Evolutionary conservation across 768 basidiomycete genomes (phyloP).

Genomic region (Boletellus ananas): DNA sequence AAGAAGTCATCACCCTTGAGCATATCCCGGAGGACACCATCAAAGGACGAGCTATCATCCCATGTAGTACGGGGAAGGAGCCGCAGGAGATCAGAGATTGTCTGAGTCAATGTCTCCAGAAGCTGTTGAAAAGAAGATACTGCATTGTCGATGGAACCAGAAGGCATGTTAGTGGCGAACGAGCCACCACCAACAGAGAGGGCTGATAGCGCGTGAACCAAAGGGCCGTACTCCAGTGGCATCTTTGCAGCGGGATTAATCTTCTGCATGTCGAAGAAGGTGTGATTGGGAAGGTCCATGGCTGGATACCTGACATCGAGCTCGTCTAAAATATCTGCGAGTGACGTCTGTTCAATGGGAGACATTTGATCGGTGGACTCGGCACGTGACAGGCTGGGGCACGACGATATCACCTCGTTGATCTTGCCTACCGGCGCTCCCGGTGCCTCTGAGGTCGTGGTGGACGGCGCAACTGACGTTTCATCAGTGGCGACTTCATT

Average conservation of each 20-base stretch:
- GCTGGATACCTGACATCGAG: slow-evolving; percentile 57
- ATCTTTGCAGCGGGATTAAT: slow-evolving; percentile 75
- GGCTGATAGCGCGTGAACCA: slow-evolving; percentile 83
- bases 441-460: slow-evolving; percentile 47
- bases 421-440: slow-evolving; percentile 34
- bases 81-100: slow-evolving; percentile 81
- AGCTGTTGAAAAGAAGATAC: slow-evolving; percentile 88
- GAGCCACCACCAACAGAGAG: slow-evolving; percentile 82
- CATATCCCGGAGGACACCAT: slow-evolving; percentile 83
- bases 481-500: slow-evolving; percentile 44
- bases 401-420: slow-evolving; percentile 39
- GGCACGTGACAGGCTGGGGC: slow-evolving; percentile 55
- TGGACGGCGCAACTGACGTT: slow-evolving; percentile 40
- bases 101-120: slow-evolving; percentile 84
- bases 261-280: slow-evolving; percentile 71
- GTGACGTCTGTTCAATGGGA: slow-evolving; percentile 44
- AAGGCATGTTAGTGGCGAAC: slow-evolving; percentile 74
- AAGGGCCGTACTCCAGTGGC: slow-evolving; percentile 79
- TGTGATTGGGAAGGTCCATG: slow-evolving; percentile 64
- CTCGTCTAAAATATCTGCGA: slow-evolving; percentile 66
- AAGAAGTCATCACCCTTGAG: slow-evolving; percentile 84
- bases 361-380: slow-evolving; percentile 53
- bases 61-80: slow-evolving; percentile 85
- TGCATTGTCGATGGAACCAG: slow-evolving; percentile 86
- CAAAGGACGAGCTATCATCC: slow-evolving; percentile 88